phyloP scores from a whole-genome alignment of 306 rosid genomes.

The Erythrophleum fordii region DNA sequence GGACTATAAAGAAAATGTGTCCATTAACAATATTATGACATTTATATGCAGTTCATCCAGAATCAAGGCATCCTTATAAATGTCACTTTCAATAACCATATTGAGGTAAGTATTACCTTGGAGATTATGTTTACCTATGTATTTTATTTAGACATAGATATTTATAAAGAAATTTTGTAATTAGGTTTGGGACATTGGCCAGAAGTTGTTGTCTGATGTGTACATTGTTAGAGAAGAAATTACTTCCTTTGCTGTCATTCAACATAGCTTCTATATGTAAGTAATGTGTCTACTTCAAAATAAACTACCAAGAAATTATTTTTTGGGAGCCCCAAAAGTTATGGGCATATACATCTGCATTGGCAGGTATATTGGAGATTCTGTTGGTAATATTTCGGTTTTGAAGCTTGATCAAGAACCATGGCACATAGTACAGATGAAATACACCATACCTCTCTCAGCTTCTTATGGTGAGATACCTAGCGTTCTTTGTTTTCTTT shows the following conservation, averaged over 20 bases:
- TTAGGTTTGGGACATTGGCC: slow-evolving; percentile 89
- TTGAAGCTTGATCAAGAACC: slow-evolving; percentile 70
- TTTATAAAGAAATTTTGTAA: slow-evolving; percentile 26
- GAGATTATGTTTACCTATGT: slow-evolving; percentile 10
- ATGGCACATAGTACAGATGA: slow-evolving; percentile 58
- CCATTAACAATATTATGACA: slow-evolving; percentile 30
- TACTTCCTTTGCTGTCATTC: slow-evolving; percentile 64
- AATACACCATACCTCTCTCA: slow-evolving; percentile 68
- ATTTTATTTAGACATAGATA: slow-evolving; percentile 25
- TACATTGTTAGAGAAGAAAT: slow-evolving; percentile 61
- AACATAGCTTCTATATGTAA: slow-evolving; percentile 68
- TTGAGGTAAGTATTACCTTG: slow-evolving; percentile 65
- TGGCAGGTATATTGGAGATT: slow-evolving; percentile 79
- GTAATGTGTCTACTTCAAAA: slow-evolving; percentile 37
- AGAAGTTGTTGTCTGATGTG: slow-evolving; percentile 56
- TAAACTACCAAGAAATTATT: slow-evolving; percentile 7
- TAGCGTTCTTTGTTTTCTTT: neutral
- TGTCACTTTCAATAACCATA: slow-evolving; percentile 63
- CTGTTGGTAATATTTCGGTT: slow-evolving; percentile 71
- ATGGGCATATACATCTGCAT: slow-evolving; percentile 24
- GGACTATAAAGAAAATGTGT: slow-evolving; percentile 1
- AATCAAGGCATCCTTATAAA: slow-evolving; percentile 76
- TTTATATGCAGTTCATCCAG: slow-evolving; percentile 62
- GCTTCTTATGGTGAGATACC: slow-evolving; percentile 72
- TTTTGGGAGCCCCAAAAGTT: slow-evolving; percentile 7